These are phyloP conservation scores for Monsonia emarginata DNA, from an alignment of 441 rosid species.

Conservation along the genomic window DNA sequence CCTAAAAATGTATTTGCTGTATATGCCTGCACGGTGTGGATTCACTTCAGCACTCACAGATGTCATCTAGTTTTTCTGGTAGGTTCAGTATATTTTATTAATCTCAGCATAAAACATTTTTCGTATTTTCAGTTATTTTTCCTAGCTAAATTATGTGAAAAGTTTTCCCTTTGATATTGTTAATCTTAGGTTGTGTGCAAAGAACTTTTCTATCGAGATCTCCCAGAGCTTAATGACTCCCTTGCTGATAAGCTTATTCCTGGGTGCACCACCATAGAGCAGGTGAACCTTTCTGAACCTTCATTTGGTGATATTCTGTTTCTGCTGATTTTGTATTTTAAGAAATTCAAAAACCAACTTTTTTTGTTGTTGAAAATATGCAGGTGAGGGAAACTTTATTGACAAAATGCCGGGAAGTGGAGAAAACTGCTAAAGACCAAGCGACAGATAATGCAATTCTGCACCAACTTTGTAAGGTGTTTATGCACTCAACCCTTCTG, in stretches of 20 bases:
- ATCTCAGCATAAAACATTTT: neutral
- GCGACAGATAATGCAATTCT: constrained; percentile 91
- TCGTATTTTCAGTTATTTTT: neutral
- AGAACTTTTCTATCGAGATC: constrained; percentile 71
- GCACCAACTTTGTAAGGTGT: constrained; percentile 73
- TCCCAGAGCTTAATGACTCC: constrained; percentile 66
- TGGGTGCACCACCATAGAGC: constrained; percentile 64
- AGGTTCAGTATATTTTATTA: neutral
- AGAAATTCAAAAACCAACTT: constrained; percentile 8
- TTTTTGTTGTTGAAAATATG: constrained; percentile 19
- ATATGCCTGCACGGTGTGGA: too few species aligned
- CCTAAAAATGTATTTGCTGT: too few species aligned
- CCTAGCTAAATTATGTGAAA: neutral
- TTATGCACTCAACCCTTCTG: neutral
- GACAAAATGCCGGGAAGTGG: constrained; percentile 65
- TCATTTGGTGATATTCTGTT: neutral
- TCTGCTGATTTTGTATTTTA: neutral
- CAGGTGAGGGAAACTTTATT: constrained; percentile 64
- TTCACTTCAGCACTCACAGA: too few species aligned
- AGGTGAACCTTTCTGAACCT: constrained; percentile 33
- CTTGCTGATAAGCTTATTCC: constrained; percentile 73
- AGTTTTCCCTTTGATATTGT: constrained; percentile 7
- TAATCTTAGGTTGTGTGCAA: constrained; percentile 60
- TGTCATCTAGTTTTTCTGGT: too few species aligned
- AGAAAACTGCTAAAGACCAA: constrained; percentile 68